Conservation (phyloP, 768 basidiomycete species). For the Rhodotorula sphaerocarpa region DNA sequence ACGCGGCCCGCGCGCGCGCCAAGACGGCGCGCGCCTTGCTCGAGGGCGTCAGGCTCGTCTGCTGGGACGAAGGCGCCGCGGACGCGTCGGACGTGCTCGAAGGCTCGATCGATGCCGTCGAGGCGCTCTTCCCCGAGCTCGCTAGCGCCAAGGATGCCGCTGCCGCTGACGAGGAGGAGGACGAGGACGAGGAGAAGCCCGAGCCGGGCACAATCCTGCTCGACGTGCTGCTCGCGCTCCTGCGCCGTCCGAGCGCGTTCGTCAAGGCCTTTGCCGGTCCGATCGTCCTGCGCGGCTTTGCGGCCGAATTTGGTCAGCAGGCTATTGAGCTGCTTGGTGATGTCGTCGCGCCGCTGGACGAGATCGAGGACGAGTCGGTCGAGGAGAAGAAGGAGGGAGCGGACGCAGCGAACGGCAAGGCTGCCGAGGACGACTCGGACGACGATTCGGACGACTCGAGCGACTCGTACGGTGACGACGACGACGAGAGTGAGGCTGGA, state of each 20-base stretch:
- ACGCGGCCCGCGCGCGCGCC: neutral
- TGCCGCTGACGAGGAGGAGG: constrained; percentile 33
- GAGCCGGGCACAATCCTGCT: constrained; percentile 75
- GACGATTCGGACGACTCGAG: neutral
- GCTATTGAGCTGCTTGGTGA: constrained; percentile 39
- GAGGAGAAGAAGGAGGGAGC: constrained; percentile 36
- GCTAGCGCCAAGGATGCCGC: constrained; percentile 2
- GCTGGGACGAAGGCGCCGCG: constrained; percentile 56
- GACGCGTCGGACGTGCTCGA: constrained; percentile 59
- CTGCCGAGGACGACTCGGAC: constrained; percentile 36
- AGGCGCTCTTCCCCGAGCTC: constrained; percentile 49
- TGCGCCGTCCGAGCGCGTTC: constrained; percentile 75
- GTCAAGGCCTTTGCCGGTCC: constrained; percentile 70
- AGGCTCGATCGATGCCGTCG: constrained; percentile 54
- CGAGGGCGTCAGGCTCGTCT: constrained; percentile 56
- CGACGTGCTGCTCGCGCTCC: constrained; percentile 78
- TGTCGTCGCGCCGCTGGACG: constrained; percentile 45
- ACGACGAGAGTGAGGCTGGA: constrained; percentile 38
- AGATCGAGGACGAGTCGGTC: constrained; percentile 20
- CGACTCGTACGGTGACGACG: constrained; percentile 37
- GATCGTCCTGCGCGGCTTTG: constrained; percentile 53
- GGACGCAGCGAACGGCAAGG: constrained; percentile 35
- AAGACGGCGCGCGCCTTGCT: constrained; percentile 15
- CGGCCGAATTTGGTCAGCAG: constrained; percentile 41
- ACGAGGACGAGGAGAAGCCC: constrained; percentile 46